Evolutionary conservation across 1,284 basidiomycete genomes (phyloP).

Genomic region (Microbotryum violaceum): DNA sequence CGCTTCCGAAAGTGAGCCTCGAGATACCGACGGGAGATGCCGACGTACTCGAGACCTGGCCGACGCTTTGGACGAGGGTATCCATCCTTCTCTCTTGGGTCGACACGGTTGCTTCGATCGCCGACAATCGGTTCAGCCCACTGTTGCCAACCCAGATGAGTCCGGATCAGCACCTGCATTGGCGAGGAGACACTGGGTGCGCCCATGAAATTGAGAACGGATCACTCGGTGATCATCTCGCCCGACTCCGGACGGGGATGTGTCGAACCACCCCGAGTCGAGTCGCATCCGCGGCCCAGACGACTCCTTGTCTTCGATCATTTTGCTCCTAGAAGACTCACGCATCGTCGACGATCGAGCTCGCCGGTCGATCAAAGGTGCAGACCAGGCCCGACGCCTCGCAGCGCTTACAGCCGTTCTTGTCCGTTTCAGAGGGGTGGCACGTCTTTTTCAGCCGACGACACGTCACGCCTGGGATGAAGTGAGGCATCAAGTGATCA

Average conservation of each 20-base stretch:
- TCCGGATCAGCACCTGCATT: no score
- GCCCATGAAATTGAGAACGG: not conserved
- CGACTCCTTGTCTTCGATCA: not conserved
- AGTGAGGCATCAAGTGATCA: no score
- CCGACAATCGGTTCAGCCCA: conserved; percentile 4
- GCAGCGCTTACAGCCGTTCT: conserved; percentile 1
- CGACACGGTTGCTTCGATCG: conserved; percentile 13
- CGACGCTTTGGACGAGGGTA: conserved; percentile 5
- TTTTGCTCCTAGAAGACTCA: not conserved
- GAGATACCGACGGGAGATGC: not conserved
- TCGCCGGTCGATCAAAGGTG: conserved; percentile 10
- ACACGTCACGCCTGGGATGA: no score
- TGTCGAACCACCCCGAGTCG: not conserved
- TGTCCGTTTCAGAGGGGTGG: no score
- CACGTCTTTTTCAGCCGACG: no score
- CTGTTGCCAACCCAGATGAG: not conserved
- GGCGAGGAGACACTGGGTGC: no score
- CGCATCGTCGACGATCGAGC: conserved; percentile 11
- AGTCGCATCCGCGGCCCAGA: not conserved
- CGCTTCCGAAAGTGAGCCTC: not conserved
- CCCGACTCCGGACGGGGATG: not conserved
- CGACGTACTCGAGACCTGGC: conserved; percentile 2
- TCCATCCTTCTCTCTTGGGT: conserved; percentile 17
- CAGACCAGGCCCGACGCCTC: conserved; percentile 1
- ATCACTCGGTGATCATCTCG: not conserved